Evolutionary conservation across 768 basidiomycete species (phyloP).

Genomic region (Lentinula lateritia): DNA sequence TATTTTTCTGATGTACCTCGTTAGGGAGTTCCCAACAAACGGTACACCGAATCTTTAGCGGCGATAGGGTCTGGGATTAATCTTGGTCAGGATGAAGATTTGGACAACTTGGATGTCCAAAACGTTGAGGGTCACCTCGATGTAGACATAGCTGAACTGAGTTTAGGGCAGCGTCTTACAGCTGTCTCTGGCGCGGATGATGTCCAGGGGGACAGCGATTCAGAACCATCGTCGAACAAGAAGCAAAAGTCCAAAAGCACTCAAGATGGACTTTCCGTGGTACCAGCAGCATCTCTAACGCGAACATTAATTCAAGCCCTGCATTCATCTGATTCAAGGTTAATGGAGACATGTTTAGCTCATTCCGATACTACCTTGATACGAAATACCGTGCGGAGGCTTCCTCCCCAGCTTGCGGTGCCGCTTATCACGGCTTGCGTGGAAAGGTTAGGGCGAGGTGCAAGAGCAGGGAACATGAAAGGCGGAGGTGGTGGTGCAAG

Average conservation of each 20-base stretch:
- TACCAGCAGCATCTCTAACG: slow-evolving; percentile 83
- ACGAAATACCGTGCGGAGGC: slow-evolving; percentile 76
- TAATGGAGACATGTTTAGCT: slow-evolving; percentile 81
- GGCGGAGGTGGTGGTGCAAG: slow-evolving; percentile 77
- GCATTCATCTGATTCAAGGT: slow-evolving; percentile 85
- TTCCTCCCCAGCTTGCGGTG: slow-evolving; percentile 84
- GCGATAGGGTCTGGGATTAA: slow-evolving; percentile 63
- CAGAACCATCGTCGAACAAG: slow-evolving; percentile 19
- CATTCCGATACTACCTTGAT: slow-evolving; percentile 82
- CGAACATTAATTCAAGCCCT: slow-evolving; percentile 94
- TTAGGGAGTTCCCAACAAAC: slow-evolving; percentile 47
- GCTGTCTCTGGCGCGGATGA: slow-evolving; percentile 56
- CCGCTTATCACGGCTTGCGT: slow-evolving; percentile 84
- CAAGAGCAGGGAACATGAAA: slow-evolving; percentile 65
- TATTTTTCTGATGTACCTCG: background rate
- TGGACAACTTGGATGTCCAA: slow-evolving; percentile 42
- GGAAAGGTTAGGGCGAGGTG: slow-evolving; percentile 78
- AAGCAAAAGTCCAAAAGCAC: slow-evolving; percentile 24
- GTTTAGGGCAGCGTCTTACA: slow-evolving; percentile 84
- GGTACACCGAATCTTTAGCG: slow-evolving; percentile 63
- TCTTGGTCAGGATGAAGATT: slow-evolving; percentile 52
- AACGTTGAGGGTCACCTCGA: slow-evolving; percentile 69
- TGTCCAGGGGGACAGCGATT: slow-evolving; percentile 26
- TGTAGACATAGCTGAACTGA: slow-evolving; percentile 84
- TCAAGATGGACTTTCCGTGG: slow-evolving; percentile 30